Base-by-base conservation (phyloP, 345 rosid species). In the Rubroshorea leprosula region DNA sequence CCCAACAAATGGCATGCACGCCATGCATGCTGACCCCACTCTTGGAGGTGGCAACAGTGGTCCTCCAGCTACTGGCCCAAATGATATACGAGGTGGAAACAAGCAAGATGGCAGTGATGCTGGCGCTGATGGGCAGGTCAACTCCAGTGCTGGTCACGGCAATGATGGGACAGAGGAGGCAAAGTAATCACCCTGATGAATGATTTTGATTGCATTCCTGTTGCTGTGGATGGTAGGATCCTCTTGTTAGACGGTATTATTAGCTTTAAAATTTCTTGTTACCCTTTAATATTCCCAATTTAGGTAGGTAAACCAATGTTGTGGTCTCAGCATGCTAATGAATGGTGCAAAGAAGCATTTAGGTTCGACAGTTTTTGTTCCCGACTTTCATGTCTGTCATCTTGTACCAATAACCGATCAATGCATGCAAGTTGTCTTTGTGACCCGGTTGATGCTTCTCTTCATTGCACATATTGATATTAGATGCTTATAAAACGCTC, bases 1-100 rank as follows among this genome's bases (percentile, higher is more conserved):
- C n/a, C 61, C 78, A 55, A 85, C 64, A 63, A 88, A 80, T 56
- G 83, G 87, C 54, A 76, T 80, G 72, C 86, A 82, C 76, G 70
- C 74, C 16, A 67, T 82, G 75, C 88, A 80, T 27, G 17, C 73
- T 1, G 91, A 82, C 52, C 53, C 78, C 23, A 15, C 50, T 67
- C 81, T 72, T 50, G 92, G 82, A 43, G 58, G 80, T 52, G 71
- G 69, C 46, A 44, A 77, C 54, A 64, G 76, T 18, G 80, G 78
- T 8, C 68, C 70, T 29, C 23, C 61, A n/a, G 49, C 71, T 41
- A 68, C 68, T 0, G 86, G 76, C 23, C 50, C 70, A 5, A 75
- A 65, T 64, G 82, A 75, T 24, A 64, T 48, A 2, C 79, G 84
- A 55, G 80, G 77, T 43, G 85, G 85, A 41, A 72, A 75, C 73